Evolutionary conservation across 202 grass and related monocot genomes (phyloP), one percentile per base, ranked within the genome.

Genomic region (Alloteropsis angusta): DNA sequence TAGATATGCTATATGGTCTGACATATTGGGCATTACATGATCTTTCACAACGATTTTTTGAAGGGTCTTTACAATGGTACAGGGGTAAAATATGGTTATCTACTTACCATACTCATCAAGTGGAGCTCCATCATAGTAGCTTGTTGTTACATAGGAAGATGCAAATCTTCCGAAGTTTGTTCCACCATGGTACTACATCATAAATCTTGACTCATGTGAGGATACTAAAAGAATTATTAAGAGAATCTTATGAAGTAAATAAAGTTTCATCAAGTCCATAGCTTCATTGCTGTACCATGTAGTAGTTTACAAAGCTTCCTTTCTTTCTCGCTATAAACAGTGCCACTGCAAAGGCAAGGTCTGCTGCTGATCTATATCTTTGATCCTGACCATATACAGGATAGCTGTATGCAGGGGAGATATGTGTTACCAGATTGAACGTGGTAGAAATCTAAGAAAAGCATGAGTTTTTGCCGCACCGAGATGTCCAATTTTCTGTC

Each of bases 221-320:
- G 59, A 47, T 5, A 35, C 13, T 53, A 39, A 69, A 23, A 59
- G n/a, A n/a, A n/a, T n/a, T n/a, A n/a, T n/a, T n/a, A n/a, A n/a
- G 50, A 21, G 53, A 6, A 37, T 55, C 19, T n/a, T n/a, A n/a
- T 60, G 30, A 10, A 53, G 34, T n/a, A 16, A 67, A 78, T 36
- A 62, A 34, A 60, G 6, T 32, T 71, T 62, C 7, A 5, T 81
- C 15, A 34, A 39, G 18, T 66, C 63, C 11, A 45, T 38, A 85
- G 36, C 22, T 44, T 79, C 7, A 34, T 62, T 53, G 46, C 11
- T 71, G 34, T 92, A 98, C 89, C 95, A 98, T 98, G 84, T 94
- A 98, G 66, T 98, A 98, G 73, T 89, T 98, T 75, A 94, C 85
- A 89, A 89, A 98, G 50, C 85, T 98, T 74, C 95, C 95, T 42